Base-by-base conservation (phyloP, 2,329 filamentous ascomycete genomes). In the Colletotrichum orchidophilum region DNA sequence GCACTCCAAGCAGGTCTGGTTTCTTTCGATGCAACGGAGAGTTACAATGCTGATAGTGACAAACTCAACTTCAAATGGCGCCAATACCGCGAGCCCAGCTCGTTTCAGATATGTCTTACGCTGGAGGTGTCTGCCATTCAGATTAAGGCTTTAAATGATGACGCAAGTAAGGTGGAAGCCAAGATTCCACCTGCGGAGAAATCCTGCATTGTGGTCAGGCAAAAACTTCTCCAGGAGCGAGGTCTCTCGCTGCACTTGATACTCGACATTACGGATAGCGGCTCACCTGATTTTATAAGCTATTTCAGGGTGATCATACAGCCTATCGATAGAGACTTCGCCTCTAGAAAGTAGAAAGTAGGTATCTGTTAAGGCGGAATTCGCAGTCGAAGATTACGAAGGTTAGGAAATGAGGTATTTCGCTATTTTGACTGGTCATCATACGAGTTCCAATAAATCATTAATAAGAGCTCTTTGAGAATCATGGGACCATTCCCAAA, bases 241-340 rank as follows among this genome's bases (percentile, higher is more conserved):
- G 85, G 86, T 3, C 81, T 86, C 75, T 72, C 82, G 53, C 77
- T 87, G 72, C 86, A 87, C 76, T 71, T 87, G 49, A 83, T 88
- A 29, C 78, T 88, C 1, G 83, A 87, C 73, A 85, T 87, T 5
- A 83, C 77, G 8, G 83, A 86, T 65, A 75, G 78, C 24, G 86
- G 85, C 1, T 77, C 76, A 3, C 83, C 83, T 24, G 76, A 78
- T 8, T 75, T 88, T 74, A 86, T 83, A 39, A 84, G 80, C 59
- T 88, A 88, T 76, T 81, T 83, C 63, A 76, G 86, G 15, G 78
- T 87, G 21, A 66, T 83, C 6, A 77, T 83, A 29, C 79, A 82
- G 73, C 63, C 76, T 0, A 77, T 76, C 1, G 80, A 81, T 50
- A 76, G 74, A 67, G 75, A 79, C 9, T 72, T 70, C 50, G 15